A percentile compares a stretch with the other conserved stretches of the same genome.
Evolutionary conservation across 2,329 filamentous ascomycete genomes (phyloP).

Genomic region (Hirsutella minnesotensis): DNA sequence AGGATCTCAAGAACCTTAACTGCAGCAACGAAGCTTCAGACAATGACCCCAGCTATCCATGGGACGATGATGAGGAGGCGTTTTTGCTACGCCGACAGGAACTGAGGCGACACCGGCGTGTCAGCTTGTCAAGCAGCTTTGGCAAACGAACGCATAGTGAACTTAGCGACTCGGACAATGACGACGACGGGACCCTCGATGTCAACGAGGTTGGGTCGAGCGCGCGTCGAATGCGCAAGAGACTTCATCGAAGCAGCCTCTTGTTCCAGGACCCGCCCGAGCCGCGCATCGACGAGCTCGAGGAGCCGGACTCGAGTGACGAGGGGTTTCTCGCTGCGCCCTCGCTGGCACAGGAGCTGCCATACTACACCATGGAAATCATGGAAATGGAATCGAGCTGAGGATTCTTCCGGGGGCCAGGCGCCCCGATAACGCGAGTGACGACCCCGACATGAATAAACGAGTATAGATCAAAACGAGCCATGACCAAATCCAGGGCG

Average conservation of each 20-base stretch:
- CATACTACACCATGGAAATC: conserved; percentile 36
- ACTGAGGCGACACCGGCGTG: conserved; percentile 30
- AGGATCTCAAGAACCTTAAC: conserved; percentile 31
- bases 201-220: conserved; percentile 32
- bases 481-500: no score
- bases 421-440: conserved; percentile 4
- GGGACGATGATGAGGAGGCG: conserved; percentile 25
- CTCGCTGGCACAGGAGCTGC: conserved; percentile 34
- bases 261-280: conserved; percentile 37
- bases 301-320: conserved; percentile 38
- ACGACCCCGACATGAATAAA: neutral
- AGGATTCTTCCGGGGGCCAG: neutral
- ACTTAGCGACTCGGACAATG: conserved; percentile 37
- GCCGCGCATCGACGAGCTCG: conserved; percentile 40
- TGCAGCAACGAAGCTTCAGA: conserved; percentile 27
- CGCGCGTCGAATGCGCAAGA: conserved; percentile 34
- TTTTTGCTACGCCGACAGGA: conserved; percentile 30
- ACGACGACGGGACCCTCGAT: conserved; percentile 26
- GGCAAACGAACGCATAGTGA: conserved; percentile 43
- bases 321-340: conserved; percentile 29
- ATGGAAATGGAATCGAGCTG: conserved; percentile 33
- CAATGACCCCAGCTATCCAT: conserved; percentile 17
- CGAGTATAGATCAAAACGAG: no score
- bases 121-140: conserved; percentile 41
- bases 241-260: conserved; percentile 33